A percentile compares a stretch with the other conserved stretches of the same genome.
Evolutionary conservation across 768 basidiomycete species (phyloP).

Genomic region (Hericium erinaceus): DNA sequence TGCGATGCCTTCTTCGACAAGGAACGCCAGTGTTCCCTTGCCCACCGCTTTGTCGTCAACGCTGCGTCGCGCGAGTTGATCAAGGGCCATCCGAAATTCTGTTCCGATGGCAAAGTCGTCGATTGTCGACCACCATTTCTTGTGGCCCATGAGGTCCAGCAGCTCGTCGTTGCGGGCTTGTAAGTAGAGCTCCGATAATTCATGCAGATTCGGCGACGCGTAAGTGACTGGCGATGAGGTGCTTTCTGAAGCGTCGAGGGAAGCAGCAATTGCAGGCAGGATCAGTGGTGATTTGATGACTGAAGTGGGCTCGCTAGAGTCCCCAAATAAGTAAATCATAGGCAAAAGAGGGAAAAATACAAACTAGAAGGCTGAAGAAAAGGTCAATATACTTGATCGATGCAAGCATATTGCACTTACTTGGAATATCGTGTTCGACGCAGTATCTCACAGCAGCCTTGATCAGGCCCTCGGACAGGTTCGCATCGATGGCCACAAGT

Average conservation of each 20-base stretch:
- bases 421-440: slow-evolving; percentile 33
- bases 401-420: slow-evolving; percentile 31
- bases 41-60: slow-evolving; percentile 28
- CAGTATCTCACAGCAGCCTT: slow-evolving; percentile 44
- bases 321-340: neutral
- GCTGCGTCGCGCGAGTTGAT: slow-evolving; percentile 41
- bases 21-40: slow-evolving; percentile 45
- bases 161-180: slow-evolving; percentile 32
- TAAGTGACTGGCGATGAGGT: slow-evolving; percentile 48
- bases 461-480: slow-evolving; percentile 50
- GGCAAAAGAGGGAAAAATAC: slow-evolving; percentile 16
- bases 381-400: neutral
- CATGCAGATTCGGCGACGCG: slow-evolving; percentile 78
- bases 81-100: slow-evolving; percentile 57
- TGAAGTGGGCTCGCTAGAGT: slow-evolving; percentile 84
- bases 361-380: slow-evolving; percentile 63
- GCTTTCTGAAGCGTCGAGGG: slow-evolving; percentile 20
- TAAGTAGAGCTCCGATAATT: slow-evolving; percentile 55
- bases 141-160: slow-evolving; percentile 41
- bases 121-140: slow-evolving; percentile 56
- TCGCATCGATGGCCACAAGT: slow-evolving; percentile 70
- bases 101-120: slow-evolving; percentile 59
- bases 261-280: slow-evolving; percentile 47
- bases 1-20: slow-evolving; percentile 59
- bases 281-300: slow-evolving; percentile 69